These are phyloP conservation scores for Larix kaempferi DNA, from an alignment of 75 land plant species.

Conservation along the genomic window DNA sequence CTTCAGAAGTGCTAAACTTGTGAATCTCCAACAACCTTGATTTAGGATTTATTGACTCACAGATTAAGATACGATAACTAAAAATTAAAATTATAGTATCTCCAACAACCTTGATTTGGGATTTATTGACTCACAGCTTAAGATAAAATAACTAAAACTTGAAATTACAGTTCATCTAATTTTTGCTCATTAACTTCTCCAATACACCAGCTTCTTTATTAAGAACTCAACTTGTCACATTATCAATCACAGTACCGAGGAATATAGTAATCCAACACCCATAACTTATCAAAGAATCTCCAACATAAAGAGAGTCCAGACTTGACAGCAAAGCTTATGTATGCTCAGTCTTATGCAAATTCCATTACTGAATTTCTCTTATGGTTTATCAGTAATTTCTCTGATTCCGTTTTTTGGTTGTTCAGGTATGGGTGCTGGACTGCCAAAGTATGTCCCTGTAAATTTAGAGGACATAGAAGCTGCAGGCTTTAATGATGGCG, in stretches of 20 bases:
- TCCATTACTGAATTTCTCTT: conserved; percentile 5
- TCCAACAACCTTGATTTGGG: neutral
- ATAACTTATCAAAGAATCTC: neutral
- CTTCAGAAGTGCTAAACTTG: neutral
- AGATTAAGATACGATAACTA: neutral
- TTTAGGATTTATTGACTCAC: neutral
- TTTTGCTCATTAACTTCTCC: neutral
- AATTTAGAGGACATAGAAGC: conserved; percentile 77
- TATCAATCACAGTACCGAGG: neutral
- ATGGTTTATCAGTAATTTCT: no score
- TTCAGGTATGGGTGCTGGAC: conserved; percentile 84
- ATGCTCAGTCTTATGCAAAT: neutral
- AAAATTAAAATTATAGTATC: neutral
- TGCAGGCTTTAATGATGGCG: conserved; percentile 81
- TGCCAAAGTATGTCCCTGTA: conserved; percentile 87
- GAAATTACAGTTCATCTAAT: conserved; percentile 1
- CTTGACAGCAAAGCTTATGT: neutral
- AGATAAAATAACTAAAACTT: neutral
- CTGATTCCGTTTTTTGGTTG: neutral
- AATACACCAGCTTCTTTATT: neutral
- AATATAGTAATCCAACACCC: neutral
- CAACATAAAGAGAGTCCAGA: neutral
- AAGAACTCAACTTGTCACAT: neutral
- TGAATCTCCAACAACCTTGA: neutral
- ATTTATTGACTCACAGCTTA: neutral